Conservation (phyloP, 371 early-diverging fungal genomes). For the Cladochytrium tenue region DNA sequence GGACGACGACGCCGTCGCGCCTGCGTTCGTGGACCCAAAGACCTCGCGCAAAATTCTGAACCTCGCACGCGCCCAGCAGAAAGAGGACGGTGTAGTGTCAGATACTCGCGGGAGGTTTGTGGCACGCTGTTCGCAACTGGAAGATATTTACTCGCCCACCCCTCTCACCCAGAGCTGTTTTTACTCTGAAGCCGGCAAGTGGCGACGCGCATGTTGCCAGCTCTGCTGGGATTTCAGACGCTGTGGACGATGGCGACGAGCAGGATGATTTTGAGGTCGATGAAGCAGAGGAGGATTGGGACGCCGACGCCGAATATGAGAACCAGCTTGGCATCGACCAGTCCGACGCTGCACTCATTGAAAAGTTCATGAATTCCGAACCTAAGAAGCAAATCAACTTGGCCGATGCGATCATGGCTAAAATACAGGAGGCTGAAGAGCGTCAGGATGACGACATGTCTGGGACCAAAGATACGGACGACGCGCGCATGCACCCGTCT, state of each 20-base stretch:
- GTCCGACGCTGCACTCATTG: conserved; percentile 57
- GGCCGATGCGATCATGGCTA: conserved; percentile 92
- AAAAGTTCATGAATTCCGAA: conserved; percentile 84
- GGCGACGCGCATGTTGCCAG: neutral
- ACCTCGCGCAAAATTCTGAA: conserved; percentile 84
- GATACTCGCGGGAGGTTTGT: neutral
- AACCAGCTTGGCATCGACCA: conserved; percentile 40
- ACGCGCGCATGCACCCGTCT: neutral
- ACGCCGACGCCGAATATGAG: conserved; percentile 30
- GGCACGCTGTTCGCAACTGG: neutral
- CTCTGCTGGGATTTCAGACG: neutral
- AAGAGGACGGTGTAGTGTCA: conserved; percentile 65
- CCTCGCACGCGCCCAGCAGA: conserved; percentile 88
- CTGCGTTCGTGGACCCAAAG: conserved; percentile 81
- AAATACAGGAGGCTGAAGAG: conserved; percentile 65
- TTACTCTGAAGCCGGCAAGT: no score
- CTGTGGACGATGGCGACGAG: conserved; percentile 10
- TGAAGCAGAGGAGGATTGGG: conserved; percentile 32
- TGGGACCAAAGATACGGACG: conserved; percentile 5
- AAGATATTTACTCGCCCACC: no score
- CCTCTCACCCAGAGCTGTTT: no score
- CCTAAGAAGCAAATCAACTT: conserved; percentile 79
- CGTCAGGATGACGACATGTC: conserved; percentile 1
- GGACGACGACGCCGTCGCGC: conserved; percentile 17
- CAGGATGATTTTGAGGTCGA: conserved; percentile 23